These are phyloP conservation scores for Musa acuminata DNA, from an alignment of 176 grass and related monocot species.

Conservation along the genomic window DNA sequence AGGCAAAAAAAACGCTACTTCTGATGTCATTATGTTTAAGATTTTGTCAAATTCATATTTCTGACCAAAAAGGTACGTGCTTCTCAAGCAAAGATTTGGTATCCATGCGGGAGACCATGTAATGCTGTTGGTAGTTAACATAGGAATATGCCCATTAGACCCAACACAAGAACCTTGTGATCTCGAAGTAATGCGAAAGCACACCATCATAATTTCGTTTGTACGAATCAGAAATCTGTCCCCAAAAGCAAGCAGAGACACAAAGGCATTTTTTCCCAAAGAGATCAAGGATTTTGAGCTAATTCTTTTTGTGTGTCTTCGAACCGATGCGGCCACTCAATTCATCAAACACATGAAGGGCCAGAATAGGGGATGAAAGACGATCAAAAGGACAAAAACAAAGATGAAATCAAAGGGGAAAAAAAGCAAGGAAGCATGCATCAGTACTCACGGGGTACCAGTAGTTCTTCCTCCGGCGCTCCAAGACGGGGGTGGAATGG, in stretches of 20 bases:
- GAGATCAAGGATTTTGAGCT: background rate
- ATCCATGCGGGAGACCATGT: too few relatives aligned
- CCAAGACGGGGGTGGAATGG: conserved; percentile 64
- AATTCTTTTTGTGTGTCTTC: background rate
- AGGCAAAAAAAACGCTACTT: too few relatives aligned
- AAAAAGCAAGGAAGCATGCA: background rate
- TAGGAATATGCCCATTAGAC: too few relatives aligned
- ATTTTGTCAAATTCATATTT: too few relatives aligned
- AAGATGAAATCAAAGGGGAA: background rate
- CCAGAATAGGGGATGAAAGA: background rate
- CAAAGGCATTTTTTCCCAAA: background rate
- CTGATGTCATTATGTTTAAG: too few relatives aligned
- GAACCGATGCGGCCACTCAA: background rate
- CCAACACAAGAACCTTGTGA: too few relatives aligned
- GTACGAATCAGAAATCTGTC: too few relatives aligned
- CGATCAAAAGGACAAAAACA: conserved; percentile 1
- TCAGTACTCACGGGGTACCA: conserved; percentile 51
- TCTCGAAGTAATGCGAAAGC: too few relatives aligned
- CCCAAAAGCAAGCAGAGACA: background rate
- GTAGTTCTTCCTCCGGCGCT: conserved; percentile 54
- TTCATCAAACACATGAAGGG: conserved; percentile 20
- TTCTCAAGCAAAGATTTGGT: too few relatives aligned
- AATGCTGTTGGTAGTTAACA: too few relatives aligned
- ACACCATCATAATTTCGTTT: too few relatives aligned
- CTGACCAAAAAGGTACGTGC: too few relatives aligned